Base-by-base conservation (phyloP, 2,329 filamentous ascomycete species). In the Clarireedia sp. region DNA sequence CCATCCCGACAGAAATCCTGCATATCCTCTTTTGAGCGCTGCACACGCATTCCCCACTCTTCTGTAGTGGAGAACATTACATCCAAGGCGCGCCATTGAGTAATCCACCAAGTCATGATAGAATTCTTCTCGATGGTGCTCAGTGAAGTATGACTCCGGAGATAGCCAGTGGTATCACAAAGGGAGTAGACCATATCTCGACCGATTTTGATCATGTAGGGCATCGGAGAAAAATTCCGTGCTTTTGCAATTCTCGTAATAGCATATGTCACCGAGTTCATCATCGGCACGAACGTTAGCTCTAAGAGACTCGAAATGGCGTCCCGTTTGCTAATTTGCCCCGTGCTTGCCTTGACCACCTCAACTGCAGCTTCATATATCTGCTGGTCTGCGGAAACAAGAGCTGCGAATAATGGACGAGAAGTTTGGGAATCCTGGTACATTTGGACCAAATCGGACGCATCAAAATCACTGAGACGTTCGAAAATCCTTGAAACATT, bases 1-100 rank as follows among this genome's bases (percentile, higher is more conserved):
- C 89, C 88, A 67, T 96, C 90, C 62, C 94, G 85, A 67, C 91
- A 96, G 66, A 97, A 96, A 56, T 96, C 85, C 64, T 90, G 86
- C 89, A 99, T 91, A 53, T 82, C 76, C 19, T 60, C 52, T 70
- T 55, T 76, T 71, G 55, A 73, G 48, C 78, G 79, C 56, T 83
- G 75, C n/a, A 88, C 73, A 48, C 62, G 59, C 38, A 59, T 75
- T 60, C 89, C 90, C 94, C 94, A 99, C 10, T 75, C 74, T 67
- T 96, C 90, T 3, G 91, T 95, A 58, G 86, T 83, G 43, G 83
- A 77, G 66, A 96, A 96, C 16, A 92, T 88, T 55, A 86, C 85
- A 43, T 85, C 86, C 44, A 97, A 77, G 46, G 84, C 85, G 55
- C 81, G 79, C 95, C 95, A 99, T 63, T 91, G 81, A 55, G 82